Base-by-base conservation (phyloP, 306 rosid species). In the Sindora glabra region DNA sequence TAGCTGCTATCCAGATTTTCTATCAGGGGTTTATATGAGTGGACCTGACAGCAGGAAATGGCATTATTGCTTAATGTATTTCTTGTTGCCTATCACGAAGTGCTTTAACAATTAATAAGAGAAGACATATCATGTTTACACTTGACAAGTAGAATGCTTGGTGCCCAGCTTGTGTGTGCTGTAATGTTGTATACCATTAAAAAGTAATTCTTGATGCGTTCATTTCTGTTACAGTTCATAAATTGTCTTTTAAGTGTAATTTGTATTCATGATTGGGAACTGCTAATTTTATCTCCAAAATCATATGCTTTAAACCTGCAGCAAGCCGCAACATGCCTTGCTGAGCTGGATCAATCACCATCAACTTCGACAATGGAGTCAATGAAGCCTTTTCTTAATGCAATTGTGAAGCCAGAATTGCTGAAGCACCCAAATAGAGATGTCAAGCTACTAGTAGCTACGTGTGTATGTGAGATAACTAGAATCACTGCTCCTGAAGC, bases 401-500 rank as follows among this genome's bases (percentile, higher is more conserved):
- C 89, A 38, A 76, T 86, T 59, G 95, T 84, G 38, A 86, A 84
- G 73, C 95, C 97, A 18, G 97, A 86, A 46, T 64, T 94, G 79
- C 82, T 94, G 75, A 83, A 77, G 82, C 97, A 94, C 71, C 99
- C 82, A 75, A 97, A 94, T 79, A 86, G 73, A 69, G 99, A 94
- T 59, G 89, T 94, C 77, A 94, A 84, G 73, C 99, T 94, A 79
- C 83, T 94, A 40, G 94, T 94, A 57, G 99, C 99, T 34, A 86
- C 97, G 3, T 86, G 97, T 74, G 77, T 89, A 15, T 84, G 97
- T 69, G 99, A 94, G 87, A 89, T 94, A 68, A 94, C 99, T 22
- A 89, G 99, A 36, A 94, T 94, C 58, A 94, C 99, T 54, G 99
- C 99, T 56, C 99, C 99, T 17, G 99, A 89, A 71, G 95, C 95